A percentile compares a stretch with the other conserved stretches of the same genome.
Conservation (phyloP, 208 protist species). For the Acanthamoeba sp. region DNA sequence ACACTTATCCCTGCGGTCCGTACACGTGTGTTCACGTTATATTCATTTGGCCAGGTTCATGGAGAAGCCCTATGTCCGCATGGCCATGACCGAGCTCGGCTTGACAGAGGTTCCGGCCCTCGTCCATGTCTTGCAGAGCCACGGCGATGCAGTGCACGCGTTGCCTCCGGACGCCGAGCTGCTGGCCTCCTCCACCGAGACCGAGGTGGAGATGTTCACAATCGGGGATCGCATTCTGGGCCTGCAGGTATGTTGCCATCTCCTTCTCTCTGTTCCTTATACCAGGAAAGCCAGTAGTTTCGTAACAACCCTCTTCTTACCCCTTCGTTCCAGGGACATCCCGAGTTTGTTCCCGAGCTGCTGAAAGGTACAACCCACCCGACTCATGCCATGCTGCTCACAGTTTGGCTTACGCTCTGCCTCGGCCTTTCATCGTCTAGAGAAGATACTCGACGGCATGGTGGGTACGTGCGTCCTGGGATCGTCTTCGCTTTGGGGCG, state of each 20-base stretch:
- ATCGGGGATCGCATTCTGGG: conserved; percentile 21
- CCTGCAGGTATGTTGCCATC: background rate
- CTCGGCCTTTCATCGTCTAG: background rate
- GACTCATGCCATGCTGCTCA: no score
- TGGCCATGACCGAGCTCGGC: background rate
- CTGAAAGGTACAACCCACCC: background rate
- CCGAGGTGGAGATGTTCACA: background rate
- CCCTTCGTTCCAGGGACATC: background rate
- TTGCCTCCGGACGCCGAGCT: background rate
- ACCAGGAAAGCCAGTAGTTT: background rate
- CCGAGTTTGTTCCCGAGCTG: background rate
- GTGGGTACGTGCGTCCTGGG: background rate
- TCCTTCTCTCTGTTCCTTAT: background rate
- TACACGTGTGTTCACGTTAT: no score
- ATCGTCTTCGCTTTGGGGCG: no score
- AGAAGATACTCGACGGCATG: background rate
- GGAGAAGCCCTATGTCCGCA: background rate
- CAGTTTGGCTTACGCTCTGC: no score
- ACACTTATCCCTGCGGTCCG: background rate
- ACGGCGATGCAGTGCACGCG: conserved; percentile 10
- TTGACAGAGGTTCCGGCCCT: background rate
- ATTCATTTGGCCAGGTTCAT: background rate
- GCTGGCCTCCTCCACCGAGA: conserved; percentile 35
- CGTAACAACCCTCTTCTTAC: no score
- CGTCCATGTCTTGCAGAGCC: background rate